Base-by-base conservation (phyloP, 345 rosid genomes). In the Salix suchowensis region DNA sequence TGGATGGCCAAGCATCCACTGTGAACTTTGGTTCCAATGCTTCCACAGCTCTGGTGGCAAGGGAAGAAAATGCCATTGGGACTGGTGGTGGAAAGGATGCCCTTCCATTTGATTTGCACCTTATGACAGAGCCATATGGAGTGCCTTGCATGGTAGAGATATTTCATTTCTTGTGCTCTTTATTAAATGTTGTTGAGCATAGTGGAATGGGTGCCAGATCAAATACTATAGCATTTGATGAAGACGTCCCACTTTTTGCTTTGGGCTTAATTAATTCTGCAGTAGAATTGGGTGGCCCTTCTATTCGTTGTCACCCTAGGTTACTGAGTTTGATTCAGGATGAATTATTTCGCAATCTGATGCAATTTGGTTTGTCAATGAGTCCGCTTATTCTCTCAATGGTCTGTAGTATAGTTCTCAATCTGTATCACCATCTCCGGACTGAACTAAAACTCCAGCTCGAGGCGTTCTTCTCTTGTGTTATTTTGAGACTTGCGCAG, bases 391-490 rank as follows among this genome's bases (percentile, higher is more conserved):
- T 96, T 83, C 95, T 96, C 82, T 94, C 99, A 80, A 92, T 90
- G 92, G 99, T 90, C 32, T 93, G 92, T 81, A 91, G 98, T 87
- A 93, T 92, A 77, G 95, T 92, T 79, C 94, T 96, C 77, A 96
- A 92, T 87, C 86, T 96, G 81, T 96, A 96, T 85, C 93, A 93
- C 74, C 94, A 92, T 83, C 85, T 96, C 67, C 86, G 92, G 32
- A 82, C 91, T 73, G 98, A 96, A 80, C 88, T 96, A 72, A 96
- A 94, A 85, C 82, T 94, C 77, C 99, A 96, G 85, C 94, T 96
- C 42, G 98, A 96, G 87, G 99, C 99, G 74, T 96, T 96, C 91
- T 96, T 96, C 83, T 89, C 99, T 30, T 96, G 99, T 82, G 95
- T 96, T 80, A 86, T 94, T 80, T 81, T 96, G 86, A 92, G 98